Conservation (phyloP, 495 filamentous ascomycete species). For the Haplographium delicatum region DNA sequence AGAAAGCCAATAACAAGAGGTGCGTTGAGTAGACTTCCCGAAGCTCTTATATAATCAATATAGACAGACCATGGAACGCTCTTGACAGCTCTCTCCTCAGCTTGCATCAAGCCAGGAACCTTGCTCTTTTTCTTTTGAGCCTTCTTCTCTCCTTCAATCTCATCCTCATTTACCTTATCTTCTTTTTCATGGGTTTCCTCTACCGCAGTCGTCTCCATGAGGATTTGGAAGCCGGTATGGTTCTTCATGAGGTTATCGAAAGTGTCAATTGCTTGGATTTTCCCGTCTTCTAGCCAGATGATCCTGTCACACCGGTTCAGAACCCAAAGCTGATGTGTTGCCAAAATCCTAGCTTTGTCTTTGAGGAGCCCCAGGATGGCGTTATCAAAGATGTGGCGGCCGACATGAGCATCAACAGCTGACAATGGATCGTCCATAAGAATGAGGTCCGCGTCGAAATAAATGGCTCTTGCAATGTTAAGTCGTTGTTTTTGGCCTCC, state of each 20-base stretch:
- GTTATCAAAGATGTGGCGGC: constrained; percentile 92
- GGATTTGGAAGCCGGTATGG: constrained; percentile 65
- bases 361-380: constrained; percentile 87
- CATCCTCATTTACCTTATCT: constrained; percentile 39
- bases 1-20: constrained; percentile 61
- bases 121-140: constrained; percentile 53
- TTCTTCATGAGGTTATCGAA: constrained; percentile 78
- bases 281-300: constrained; percentile 84
- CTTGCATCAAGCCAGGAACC: constrained; percentile 72
- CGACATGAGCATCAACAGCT: constrained; percentile 82
- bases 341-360: constrained; percentile 83
- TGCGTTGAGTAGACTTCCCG: constrained; percentile 67
- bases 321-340: constrained; percentile 93
- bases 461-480: constrained; percentile 80
- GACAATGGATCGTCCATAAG: constrained; percentile 83
- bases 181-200: constrained; percentile 45
- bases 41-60: constrained; percentile 70
- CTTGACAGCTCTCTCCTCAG: constrained; percentile 78
- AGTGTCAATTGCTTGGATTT: constrained; percentile 77
- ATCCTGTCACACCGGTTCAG: constrained; percentile 85
- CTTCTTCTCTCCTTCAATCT: constrained; percentile 44
- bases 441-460: constrained; percentile 75
- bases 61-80: constrained; percentile 84
- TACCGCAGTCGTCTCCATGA: constrained; percentile 79
- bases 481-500: constrained; percentile 82